Percentiles rank a stretch among this genome's conserved stretches.
Evolutionary conservation across 1,139 yeast species (phyloP).

Genomic region (Saccharomycopsis crataegensis): DNA sequence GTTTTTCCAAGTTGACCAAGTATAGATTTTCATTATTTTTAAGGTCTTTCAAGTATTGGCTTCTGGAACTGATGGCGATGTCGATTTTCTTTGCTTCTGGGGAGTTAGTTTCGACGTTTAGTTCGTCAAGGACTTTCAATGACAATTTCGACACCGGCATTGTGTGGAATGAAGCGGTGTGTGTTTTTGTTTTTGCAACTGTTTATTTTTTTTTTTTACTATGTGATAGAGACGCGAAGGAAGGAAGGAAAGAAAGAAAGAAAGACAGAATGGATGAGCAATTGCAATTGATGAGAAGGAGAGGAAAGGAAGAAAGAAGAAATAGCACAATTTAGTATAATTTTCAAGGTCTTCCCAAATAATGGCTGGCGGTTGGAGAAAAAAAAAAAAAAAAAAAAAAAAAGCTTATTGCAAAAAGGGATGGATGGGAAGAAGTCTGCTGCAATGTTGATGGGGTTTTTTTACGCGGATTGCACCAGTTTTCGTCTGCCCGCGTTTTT

Average conservation of each 20-base stretch:
- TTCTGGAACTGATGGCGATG: conserved; percentile 13
- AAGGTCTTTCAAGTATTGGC: conserved; percentile 4
- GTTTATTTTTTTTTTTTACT: neutral
- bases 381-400: too few species aligned
- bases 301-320: neutral
- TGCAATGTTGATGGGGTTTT: too few species aligned
- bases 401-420: too few species aligned
- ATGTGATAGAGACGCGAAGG: neutral
- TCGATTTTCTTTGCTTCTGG: conserved; percentile 11
- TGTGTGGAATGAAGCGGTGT: neutral
- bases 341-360: too few species aligned
- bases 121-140: conserved; percentile 15
- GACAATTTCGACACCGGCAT: conserved; percentile 13
- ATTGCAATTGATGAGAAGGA: neutral
- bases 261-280: neutral
- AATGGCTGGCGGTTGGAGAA: too few species aligned
- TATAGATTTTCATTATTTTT: conserved; percentile 8
- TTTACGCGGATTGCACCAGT: too few species aligned
- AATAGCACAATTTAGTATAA: neutral
- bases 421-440: too few species aligned
- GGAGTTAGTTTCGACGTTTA: conserved; percentile 11
- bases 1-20: conserved; percentile 3
- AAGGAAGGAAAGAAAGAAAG: conserved; percentile 2
- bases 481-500: too few species aligned
- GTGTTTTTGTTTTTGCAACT: too few species aligned